Conservation (phyloP, 2,329 filamentous ascomycete genomes). For the Penicillium sp. region DNA sequence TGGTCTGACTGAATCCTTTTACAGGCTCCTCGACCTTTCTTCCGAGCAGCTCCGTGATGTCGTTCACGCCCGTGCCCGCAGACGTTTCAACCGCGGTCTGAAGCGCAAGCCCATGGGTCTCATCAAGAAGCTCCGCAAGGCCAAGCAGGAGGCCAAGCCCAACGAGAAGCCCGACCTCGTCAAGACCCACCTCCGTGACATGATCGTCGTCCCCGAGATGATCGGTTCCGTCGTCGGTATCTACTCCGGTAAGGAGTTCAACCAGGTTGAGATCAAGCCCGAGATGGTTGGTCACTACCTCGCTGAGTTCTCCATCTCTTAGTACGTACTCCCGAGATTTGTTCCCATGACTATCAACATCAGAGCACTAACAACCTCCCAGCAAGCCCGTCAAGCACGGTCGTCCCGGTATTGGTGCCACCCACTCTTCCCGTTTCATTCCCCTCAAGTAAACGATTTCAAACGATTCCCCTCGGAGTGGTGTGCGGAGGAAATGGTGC, state of each 20-base stretch:
- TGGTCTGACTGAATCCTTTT: constrained; percentile 23
- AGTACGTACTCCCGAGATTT: constrained; percentile 57
- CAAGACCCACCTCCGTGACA: constrained; percentile 99
- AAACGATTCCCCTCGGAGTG: constrained; percentile 33
- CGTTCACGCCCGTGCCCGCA: constrained; percentile 95
- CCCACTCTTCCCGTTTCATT: constrained; percentile 99
- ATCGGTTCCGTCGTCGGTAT: constrained; percentile 97
- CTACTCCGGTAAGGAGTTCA: constrained; percentile 99
- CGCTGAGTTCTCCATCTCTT: constrained; percentile 98
- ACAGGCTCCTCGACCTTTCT: constrained; percentile 93
- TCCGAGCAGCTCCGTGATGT: constrained; percentile 99
- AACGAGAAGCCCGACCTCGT: constrained; percentile 99
- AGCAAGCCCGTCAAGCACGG: constrained; percentile 99
- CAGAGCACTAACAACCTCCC: constrained; percentile 45
- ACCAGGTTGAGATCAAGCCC: constrained; percentile 99
- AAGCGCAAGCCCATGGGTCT: constrained; percentile 99
- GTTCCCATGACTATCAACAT: background rate
- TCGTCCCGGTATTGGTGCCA: constrained; percentile 99
- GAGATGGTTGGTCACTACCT: constrained; percentile 99
- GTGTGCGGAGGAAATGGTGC: constrained; percentile 32
- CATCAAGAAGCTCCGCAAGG: constrained; percentile 99
- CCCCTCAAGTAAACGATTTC: constrained; percentile 79
- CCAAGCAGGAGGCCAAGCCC: constrained; percentile 96
- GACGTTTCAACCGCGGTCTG: constrained; percentile 98
- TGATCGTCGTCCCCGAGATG: constrained; percentile 99